Evolutionary conservation across 2,329 filamentous ascomycete species (phyloP).

Genomic region (Rutstroemia sp.): DNA sequence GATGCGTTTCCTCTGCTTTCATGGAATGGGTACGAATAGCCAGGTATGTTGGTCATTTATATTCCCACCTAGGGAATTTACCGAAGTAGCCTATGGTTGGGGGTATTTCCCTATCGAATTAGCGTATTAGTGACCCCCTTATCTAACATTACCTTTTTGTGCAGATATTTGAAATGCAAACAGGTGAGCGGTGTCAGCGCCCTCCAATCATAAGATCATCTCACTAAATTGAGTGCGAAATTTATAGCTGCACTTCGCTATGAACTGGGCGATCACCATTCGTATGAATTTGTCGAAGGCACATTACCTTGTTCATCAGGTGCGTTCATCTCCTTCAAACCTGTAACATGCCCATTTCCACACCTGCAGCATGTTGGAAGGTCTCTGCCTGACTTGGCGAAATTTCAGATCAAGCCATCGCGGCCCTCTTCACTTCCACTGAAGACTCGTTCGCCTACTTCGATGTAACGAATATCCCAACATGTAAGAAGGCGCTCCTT

Average conservation of each 20-base stretch:
- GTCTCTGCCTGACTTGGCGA: background rate
- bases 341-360: background rate
- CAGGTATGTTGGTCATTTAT: background rate
- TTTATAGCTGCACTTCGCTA: constrained; percentile 11
- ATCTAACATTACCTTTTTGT: background rate
- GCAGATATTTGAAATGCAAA: constrained; percentile 1
- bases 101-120: too few species aligned
- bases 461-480: background rate
- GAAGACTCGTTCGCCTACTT: constrained; percentile 9
- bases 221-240: background rate
- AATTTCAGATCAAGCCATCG: background rate
- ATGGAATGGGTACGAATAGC: constrained; percentile 1
- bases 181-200: background rate
- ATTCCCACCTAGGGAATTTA: background rate
- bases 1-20: constrained; percentile 2
- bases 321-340: background rate
- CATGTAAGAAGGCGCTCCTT: background rate
- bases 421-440: background rate
- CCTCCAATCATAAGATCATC: background rate
- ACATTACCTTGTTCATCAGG: background rate
- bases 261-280: constrained; percentile 11
- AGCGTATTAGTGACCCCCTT: background rate
- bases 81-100: background rate
- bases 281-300: constrained; percentile 14
- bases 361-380: background rate